Base-by-base conservation (phyloP, 495 filamentous ascomycete genomes). In the Neurospora sp. region DNA sequence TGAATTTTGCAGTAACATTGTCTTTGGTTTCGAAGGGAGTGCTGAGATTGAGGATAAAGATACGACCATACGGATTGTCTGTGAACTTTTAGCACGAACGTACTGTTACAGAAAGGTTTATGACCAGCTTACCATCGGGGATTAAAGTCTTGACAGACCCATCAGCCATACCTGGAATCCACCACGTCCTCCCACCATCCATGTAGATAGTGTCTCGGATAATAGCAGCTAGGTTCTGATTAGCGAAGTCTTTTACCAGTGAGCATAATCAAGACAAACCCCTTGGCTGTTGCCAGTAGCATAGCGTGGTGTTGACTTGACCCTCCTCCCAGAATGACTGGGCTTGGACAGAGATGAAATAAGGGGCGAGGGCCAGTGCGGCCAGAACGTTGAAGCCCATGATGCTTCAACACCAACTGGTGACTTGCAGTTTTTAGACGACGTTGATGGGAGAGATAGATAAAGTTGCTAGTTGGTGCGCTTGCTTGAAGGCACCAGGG, bases 191-290 rank as follows among this genome's bases (percentile, higher is more conserved):
- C 4, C 92, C 92, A 48, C 92, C 92, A 77, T 93, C 91, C 24
- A 93, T 71, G 75, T 90, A 93, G 36, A 93, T 81, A 3, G 86
- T 90, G 76, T 93, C 90, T 34, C 85, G 87, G 54, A 93, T 83
- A 2, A 91, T 80, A 69, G 87, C 87, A 74, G 85, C 91, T 91
- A 72, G 39, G 19, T 9, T 28, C 5, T 37, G 5, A 36, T 38
- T 45, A 28, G 28, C 11, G 17, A 42, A n/a, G 8, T 36, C 19
- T 31, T 6, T 24, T 0, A 15, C 40, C 7, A 11, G 36, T 34
- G 72, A n/a, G 24, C 17, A 37, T 36, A 5, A 42, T 40, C 4
- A 34, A 75, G 5, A 73, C 80, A 83, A 66, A 86, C 89, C 87
- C 83, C 90, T 82, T 59, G 86, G 79, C 37, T 82, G 75, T 21